phyloP scores from a whole-genome alignment of 2,329 filamentous ascomycete genomes.

The Monilinia vaccinii-corymbosi region DNA sequence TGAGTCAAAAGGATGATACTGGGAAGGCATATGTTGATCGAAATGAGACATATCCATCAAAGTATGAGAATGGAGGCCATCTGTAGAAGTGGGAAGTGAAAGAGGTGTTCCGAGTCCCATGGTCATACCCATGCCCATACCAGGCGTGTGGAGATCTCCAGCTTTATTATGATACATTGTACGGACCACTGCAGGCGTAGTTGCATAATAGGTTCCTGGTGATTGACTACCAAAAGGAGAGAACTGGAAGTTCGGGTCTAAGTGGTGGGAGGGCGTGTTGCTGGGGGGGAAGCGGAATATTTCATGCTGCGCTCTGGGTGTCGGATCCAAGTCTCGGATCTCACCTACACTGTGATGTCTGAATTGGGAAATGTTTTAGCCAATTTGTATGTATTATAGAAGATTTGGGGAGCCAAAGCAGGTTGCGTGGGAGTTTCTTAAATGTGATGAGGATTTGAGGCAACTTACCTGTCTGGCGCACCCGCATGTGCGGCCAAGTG shows the following conservation, averaged over 20 bases:
- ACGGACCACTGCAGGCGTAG: conserved; percentile 60
- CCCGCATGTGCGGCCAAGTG: conserved; percentile 16
- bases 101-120: conserved; percentile 53
- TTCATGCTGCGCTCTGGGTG: conserved; percentile 70
- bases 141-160: conserved; percentile 56
- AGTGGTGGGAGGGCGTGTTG: conserved; percentile 18
- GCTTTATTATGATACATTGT: not conserved
- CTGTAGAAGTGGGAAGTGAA: conserved; percentile 64
- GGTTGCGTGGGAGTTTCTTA: too few species aligned
- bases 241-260: conserved; percentile 81
- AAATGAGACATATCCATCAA: conserved; percentile 61
- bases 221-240: conserved; percentile 69
- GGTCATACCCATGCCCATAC: conserved; percentile 55
- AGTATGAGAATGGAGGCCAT: conserved; percentile 49
- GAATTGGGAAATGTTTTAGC: not conserved
- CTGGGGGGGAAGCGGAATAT: conserved; percentile 68
- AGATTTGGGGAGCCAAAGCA: not conserved
- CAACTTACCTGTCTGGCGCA: conserved; percentile 22
- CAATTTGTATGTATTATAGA: not conserved
- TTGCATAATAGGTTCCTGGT: conserved; percentile 79
- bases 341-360: conserved; percentile 27
- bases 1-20: conserved; percentile 59
- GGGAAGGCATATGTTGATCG: conserved; percentile 42
- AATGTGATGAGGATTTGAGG: not conserved
- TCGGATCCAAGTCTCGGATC: conserved; percentile 72